A percentile compares a stretch with the other conserved stretches of the same genome.
These are phyloP conservation scores for Basidiobolus meristosporus DNA, from an alignment of 371 early-diverging fungal genomes.

Conservation along the genomic window DNA sequence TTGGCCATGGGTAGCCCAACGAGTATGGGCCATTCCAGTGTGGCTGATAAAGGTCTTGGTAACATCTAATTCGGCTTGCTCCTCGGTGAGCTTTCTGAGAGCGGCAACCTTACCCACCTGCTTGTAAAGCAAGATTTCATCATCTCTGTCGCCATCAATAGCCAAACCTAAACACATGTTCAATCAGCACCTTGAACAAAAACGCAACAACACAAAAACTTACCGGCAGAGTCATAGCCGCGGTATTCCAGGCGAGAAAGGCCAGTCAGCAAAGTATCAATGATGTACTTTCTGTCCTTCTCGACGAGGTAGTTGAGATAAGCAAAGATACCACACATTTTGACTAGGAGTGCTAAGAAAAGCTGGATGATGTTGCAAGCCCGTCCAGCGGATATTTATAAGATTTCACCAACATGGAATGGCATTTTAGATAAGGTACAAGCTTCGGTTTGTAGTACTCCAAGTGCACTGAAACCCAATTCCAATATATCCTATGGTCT, in stretches of 20 bases:
- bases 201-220: no score
- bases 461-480: no score
- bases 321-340: constrained; percentile 98
- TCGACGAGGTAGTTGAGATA: constrained; percentile 81
- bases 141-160: constrained; percentile 69
- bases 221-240: constrained; percentile 97
- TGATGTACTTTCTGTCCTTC: constrained; percentile 68
- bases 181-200: no score
- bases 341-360: no score
- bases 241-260: constrained; percentile 97
- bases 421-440: no score
- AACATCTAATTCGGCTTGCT: constrained; percentile 47
- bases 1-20: constrained; percentile 99
- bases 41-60: constrained; percentile 64
- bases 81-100: constrained; percentile 59
- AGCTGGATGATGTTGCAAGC: no score
- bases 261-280: constrained; percentile 83
- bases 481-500: no score
- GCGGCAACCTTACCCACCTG: constrained; percentile 94
- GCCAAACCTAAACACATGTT: constrained; percentile 52
- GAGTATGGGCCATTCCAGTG: constrained; percentile 95
- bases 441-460: no score
- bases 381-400: no score
- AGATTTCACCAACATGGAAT: no score
- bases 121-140: constrained; percentile 66